A percentile compares a stretch with the other conserved stretches of the same genome.
phyloP scores from a whole-genome alignment of 177 flowering plant species.

The Vitis hybrid region DNA sequence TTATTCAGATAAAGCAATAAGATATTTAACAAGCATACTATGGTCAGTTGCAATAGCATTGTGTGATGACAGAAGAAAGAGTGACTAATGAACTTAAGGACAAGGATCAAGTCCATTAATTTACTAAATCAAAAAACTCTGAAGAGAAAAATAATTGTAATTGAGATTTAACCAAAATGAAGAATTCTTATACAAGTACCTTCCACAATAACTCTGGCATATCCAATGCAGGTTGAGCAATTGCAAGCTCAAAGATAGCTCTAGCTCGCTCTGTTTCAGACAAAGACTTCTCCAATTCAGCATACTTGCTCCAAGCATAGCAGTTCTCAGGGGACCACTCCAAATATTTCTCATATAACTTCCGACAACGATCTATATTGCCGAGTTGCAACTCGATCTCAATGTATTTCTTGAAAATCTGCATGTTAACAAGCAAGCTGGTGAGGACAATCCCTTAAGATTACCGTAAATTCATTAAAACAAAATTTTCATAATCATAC shows the following conservation, averaged over 20 bases:
- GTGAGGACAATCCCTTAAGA: not conserved
- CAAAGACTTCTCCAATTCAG: constrained; percentile 82
- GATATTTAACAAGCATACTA: not conserved
- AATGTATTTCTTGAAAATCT: constrained; percentile 96
- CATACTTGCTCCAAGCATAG: constrained; percentile 96
- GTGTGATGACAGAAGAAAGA: not conserved
- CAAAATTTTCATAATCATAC: constrained; percentile 24
- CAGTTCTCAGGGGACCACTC: constrained; percentile 97
- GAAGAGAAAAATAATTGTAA: no score
- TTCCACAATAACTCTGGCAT: constrained; percentile 98
- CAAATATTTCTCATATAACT: constrained; percentile 83
- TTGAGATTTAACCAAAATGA: not conserved
- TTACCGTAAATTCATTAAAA: not conserved
- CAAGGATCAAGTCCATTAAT: not conserved
- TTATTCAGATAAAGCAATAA: not conserved
- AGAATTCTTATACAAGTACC: constrained; percentile 36
- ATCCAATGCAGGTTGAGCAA: constrained; percentile 86
- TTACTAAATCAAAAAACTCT: not conserved
- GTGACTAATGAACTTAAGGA: not conserved
- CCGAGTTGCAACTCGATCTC: constrained; percentile 92
- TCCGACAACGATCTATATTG: constrained; percentile 85
- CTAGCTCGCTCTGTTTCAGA: constrained; percentile 87
- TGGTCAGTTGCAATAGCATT: not conserved
- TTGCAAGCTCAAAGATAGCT: constrained; percentile 93
- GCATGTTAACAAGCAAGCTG: constrained; percentile 16